Conservation (phyloP, 2,329 filamentous ascomycete genomes). For the Calonectria pseudoturangicola region DNA sequence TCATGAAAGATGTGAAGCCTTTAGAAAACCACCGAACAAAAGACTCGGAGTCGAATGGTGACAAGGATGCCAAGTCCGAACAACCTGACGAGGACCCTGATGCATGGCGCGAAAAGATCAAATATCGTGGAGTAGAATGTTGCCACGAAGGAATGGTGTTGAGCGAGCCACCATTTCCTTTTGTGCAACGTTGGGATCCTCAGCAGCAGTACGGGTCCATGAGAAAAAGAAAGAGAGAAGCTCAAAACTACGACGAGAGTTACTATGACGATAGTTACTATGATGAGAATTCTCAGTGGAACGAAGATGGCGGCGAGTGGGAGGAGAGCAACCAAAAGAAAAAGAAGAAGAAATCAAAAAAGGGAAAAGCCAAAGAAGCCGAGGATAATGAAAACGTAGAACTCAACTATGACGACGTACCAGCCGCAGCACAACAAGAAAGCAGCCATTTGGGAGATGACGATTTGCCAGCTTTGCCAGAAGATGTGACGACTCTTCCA, state of each 20-base stretch:
- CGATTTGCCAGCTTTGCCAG: slow-evolving; percentile 79
- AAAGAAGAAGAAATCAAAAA: slow-evolving; percentile 63
- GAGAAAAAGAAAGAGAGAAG: slow-evolving; percentile 70
- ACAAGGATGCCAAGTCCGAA: slow-evolving; percentile 32
- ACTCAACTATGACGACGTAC: slow-evolving; percentile 64
- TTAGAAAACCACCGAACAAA: slow-evolving; percentile 60
- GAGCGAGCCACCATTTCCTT: slow-evolving; percentile 89
- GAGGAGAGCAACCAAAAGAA: slow-evolving; percentile 60
- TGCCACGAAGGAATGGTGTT: slow-evolving; percentile 80
- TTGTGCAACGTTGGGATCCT: slow-evolving; percentile 90
- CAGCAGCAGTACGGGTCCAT: slow-evolving; percentile 74
- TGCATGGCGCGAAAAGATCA: slow-evolving; percentile 84
- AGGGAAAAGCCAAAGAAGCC: slow-evolving; percentile 56
- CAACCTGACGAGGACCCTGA: slow-evolving; percentile 68
- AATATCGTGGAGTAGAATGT: slow-evolving; percentile 89
- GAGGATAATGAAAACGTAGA: slow-evolving; percentile 54
- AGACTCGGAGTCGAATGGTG: slow-evolving; percentile 37
- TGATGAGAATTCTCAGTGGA: slow-evolving; percentile 53
- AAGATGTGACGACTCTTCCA: slow-evolving; percentile 73
- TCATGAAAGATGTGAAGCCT: slow-evolving; percentile 73
- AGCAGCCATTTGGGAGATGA: slow-evolving; percentile 69
- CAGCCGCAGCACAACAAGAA: slow-evolving; percentile 57
- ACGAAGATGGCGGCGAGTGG: slow-evolving; percentile 57
- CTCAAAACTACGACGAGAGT: slow-evolving; percentile 58
- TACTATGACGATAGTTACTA: slow-evolving; percentile 55